Conservation (phyloP, 192 early-diverging fungal species). For the Chytriomyces sp. region DNA sequence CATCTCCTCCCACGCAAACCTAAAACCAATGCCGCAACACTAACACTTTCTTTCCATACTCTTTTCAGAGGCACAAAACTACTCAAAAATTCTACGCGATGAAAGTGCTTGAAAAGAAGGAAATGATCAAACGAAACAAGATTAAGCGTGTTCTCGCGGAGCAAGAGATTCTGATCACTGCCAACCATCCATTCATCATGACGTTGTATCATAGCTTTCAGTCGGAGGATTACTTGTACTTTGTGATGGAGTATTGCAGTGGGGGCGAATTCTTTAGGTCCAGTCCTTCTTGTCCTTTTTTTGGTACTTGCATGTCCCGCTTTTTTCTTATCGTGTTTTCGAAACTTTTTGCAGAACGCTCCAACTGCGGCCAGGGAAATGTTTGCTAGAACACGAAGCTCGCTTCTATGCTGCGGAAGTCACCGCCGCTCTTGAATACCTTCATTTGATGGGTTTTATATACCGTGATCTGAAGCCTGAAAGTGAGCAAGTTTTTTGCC, state of each 20-base stretch:
- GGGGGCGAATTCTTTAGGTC: conserved; percentile 88
- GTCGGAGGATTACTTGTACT: conserved; percentile 83
- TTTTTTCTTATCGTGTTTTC: conserved; percentile 11
- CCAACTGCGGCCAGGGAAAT: conserved; percentile 87
- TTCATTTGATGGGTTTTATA: conserved; percentile 95
- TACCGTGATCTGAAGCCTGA: conserved; percentile 99
- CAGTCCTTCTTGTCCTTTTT: not conserved
- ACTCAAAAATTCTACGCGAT: conserved; percentile 88
- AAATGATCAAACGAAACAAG: conserved; percentile 99
- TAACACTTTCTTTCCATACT: not conserved
- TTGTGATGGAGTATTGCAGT: conserved; percentile 87
- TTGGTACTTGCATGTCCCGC: not conserved
- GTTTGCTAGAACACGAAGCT: conserved; percentile 86
- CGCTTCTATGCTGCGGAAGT: conserved; percentile 98
- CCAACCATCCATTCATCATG: conserved; percentile 91
- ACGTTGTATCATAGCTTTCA: conserved; percentile 90
- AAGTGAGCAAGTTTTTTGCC: conserved; percentile 60
- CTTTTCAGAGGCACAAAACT: conserved; percentile 61
- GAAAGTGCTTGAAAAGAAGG: conserved; percentile 94
- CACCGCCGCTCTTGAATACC: conserved; percentile 90
- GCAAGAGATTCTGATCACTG: conserved; percentile 87
- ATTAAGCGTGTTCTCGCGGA: conserved; percentile 97
- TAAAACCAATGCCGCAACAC: no score
- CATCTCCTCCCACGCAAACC: no score
- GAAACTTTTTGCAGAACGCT: conserved; percentile 52